Base-by-base conservation (phyloP, 139 green algal species). In the Asterochloris sp. region DNA sequence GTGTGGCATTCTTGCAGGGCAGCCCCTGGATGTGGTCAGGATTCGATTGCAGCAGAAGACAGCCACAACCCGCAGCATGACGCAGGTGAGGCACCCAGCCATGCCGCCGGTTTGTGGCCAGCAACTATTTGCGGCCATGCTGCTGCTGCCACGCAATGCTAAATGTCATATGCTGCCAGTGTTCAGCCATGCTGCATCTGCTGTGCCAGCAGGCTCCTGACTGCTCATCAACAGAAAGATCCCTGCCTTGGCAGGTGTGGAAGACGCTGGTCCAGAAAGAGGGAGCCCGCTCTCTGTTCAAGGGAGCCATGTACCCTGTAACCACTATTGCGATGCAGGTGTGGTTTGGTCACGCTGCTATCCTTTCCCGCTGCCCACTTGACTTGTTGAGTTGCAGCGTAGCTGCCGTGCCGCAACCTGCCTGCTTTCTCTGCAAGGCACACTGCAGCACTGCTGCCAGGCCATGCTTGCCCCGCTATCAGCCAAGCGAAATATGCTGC, bases 311-410 rank as follows among this genome's bases (percentile, higher is more conserved):
- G 11, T 83, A 83, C 38, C 78, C 78, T 23, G 62, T 83, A 12
- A 76, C 78, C 26, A 83, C 78, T 11, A 83, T 83, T 17, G 67
- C 78, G 1, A 67, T 83, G 78, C 78, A 83, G 78, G 78, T 83
- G 28, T 26, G 13, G 26, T 64, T 6, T 26, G 21, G 38, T 64
- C 9, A 23, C 69, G 1, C 0, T 47, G 29, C 69, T 76, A 21
- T 71, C 66, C 66, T 71, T 71, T 1, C 21, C 21, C 21, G 66
- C 66, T 71, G 17, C 19, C 17, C 10, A 24, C 66, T 4, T 6
- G 8, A 26, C 4, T 8, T 71, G 66, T 24, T 71, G 19, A 71
- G 8, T 10, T 71, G 66, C 66, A 26, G 66, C 66, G 17, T 8
- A 71, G 66, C 21, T 71, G 66, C 66, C 66, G 2, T 71, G 66